Evolutionary conservation across 108 stramenopile species (phyloP).

Genomic region (Hondaea fermentalgiana): DNA sequence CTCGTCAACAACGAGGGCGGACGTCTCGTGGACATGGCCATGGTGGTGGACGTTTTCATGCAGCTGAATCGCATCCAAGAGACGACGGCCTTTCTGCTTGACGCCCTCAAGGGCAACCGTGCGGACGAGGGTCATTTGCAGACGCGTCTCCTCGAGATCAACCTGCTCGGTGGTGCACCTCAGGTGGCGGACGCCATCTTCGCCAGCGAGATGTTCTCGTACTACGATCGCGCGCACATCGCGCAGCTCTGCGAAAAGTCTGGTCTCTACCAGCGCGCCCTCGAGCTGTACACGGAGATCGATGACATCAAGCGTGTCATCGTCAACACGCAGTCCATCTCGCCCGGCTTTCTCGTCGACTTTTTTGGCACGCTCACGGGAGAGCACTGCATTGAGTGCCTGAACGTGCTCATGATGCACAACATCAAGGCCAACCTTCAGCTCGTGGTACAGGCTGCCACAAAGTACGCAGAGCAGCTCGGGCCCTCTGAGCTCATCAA

Average conservation of each 20-base stretch:
- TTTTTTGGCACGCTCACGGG: conserved; percentile 92
- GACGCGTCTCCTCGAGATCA: conserved; percentile 99
- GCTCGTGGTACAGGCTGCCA: conserved; percentile 89
- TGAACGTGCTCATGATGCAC: conserved; percentile 90
- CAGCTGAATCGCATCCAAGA: conserved; percentile 88
- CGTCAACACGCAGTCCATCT: conserved; percentile 72
- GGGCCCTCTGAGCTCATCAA: conserved; percentile 81
- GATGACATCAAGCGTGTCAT: conserved; percentile 87
- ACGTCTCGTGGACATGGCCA: conserved; percentile 86
- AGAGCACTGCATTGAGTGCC: conserved; percentile 79
- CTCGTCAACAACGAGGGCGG: conserved; percentile 85
- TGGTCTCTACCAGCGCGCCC: conserved; percentile 97
- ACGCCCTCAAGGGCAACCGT: conserved; percentile 96
- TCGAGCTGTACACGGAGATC: conserved; percentile 97
- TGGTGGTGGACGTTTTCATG: conserved; percentile 95
- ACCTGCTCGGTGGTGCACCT: conserved; percentile 94
- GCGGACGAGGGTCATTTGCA: conserved; percentile 97
- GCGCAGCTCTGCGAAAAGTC: conserved; percentile 95
- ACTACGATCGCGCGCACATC: conserved; percentile 91
- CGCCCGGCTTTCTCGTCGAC: conserved; percentile 83
- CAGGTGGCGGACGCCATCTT: conserved; percentile 99
- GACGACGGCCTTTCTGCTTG: conserved; percentile 92
- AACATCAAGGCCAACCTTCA: conserved; percentile 79
- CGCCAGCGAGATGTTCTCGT: conserved; percentile 90
- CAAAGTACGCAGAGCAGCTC: conserved; percentile 96